phyloP scores from a whole-genome alignment of 768 basidiomycete species.

The Vararia minispora region DNA sequence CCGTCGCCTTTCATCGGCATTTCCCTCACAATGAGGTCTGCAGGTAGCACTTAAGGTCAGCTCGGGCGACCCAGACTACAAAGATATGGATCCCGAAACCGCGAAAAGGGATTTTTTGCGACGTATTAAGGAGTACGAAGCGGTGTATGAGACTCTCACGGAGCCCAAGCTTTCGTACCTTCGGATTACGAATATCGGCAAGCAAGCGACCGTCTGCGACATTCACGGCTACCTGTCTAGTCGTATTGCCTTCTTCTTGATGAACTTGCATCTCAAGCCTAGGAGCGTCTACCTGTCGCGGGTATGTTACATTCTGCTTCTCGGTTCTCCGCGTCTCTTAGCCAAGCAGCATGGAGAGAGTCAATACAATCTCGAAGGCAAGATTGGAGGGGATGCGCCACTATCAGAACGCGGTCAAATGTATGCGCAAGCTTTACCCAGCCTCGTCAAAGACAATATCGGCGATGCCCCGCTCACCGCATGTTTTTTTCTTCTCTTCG shows the following conservation, averaged over 20 bases:
- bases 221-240: slow-evolving; percentile 95
- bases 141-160: slow-evolving; percentile 89
- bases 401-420: slow-evolving; percentile 76
- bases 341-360: slow-evolving; percentile 85
- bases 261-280: slow-evolving; percentile 96
- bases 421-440: slow-evolving; percentile 81
- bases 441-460: slow-evolving; percentile 80
- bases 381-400: slow-evolving; percentile 94
- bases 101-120: slow-evolving; percentile 86
- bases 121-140: slow-evolving; percentile 89
- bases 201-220: slow-evolving; percentile 71
- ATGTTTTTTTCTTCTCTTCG: slow-evolving; percentile 13
- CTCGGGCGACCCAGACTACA: slow-evolving; percentile 97
- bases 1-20: too few relatives aligned
- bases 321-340: slow-evolving; percentile 3
- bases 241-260: slow-evolving; percentile 95
- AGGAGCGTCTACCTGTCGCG: slow-evolving; percentile 93
- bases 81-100: slow-evolving; percentile 71
- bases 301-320: slow-evolving; percentile 34
- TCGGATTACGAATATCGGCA: slow-evolving; percentile 88
- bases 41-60: slow-evolving; percentile 93
- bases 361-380: slow-evolving; percentile 90
- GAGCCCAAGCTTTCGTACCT: slow-evolving; percentile 87
- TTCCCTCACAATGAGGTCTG: too few relatives aligned
- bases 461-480: slow-evolving; percentile 85